Conservation (phyloP, 169 alveolate species). For the Plasmodium inui region DNA sequence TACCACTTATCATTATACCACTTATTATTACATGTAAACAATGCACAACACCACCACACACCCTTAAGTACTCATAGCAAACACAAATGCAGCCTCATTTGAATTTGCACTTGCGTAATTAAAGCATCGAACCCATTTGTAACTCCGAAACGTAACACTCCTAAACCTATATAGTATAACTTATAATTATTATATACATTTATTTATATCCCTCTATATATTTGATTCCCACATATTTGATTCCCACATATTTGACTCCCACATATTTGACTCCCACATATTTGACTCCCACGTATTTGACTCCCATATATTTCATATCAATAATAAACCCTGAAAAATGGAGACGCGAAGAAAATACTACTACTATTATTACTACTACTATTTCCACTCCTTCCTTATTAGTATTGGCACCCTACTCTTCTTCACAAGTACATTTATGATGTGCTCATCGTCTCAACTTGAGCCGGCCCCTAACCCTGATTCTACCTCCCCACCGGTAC, state of each 20-base stretch:
- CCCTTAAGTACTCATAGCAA: neutral
- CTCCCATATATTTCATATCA: neutral
- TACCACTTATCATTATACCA: no score
- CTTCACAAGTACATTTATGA: neutral
- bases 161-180: neutral
- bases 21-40: no score
- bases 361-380: neutral
- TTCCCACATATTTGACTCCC: neutral
- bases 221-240: no score
- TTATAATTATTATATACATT: neutral
- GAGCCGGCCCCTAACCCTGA: neutral
- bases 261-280: neutral
- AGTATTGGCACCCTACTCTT: neutral
- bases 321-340: neutral
- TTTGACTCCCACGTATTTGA: no score
- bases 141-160: neutral
- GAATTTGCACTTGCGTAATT: neutral
- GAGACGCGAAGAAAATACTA: neutral
- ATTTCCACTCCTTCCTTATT: neutral
- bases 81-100: neutral
- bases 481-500: neutral
- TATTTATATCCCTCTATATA: neutral
- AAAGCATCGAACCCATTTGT: neutral
- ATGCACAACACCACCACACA: neutral
- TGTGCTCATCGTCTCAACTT: neutral